Percentiles rank a stretch among this genome's conserved stretches.
These are phyloP conservation scores for Coemansia sp. DNA, from an alignment of 192 early-diverging fungal species.

Conservation along the genomic window DNA sequence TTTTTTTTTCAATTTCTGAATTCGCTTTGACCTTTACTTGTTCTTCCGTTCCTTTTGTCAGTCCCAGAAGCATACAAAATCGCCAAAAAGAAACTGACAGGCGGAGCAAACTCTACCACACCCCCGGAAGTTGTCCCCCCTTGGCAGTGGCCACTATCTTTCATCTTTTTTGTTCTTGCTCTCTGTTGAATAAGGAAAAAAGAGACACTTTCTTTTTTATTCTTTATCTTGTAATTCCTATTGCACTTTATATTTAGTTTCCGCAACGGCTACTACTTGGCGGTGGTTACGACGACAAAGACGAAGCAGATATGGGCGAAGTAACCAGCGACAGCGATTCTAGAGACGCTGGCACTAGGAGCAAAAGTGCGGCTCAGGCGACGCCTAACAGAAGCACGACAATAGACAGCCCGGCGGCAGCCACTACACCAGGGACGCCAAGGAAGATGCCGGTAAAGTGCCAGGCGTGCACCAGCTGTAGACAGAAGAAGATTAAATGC, in stretches of 20 bases:
- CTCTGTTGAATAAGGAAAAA: neutral
- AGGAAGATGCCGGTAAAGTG: slow-evolving; percentile 46
- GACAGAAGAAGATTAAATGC: slow-evolving; percentile 56
- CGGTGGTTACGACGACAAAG: no score
- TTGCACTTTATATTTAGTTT: neutral
- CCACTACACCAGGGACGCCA: neutral
- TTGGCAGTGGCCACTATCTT: no score
- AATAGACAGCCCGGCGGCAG: neutral
- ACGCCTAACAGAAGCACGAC: neutral
- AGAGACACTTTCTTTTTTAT: neutral
- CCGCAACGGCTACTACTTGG: neutral
- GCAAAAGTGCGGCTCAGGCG: slow-evolving; percentile 23
- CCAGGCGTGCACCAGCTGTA: slow-evolving; percentile 56
- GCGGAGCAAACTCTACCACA: neutral
- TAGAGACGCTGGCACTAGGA: slow-evolving; percentile 16
- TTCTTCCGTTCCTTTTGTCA: neutral
- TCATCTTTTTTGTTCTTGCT: no score
- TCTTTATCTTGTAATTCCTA: no score
- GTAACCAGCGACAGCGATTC: slow-evolving; percentile 51
- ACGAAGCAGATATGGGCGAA: slow-evolving; percentile 23
- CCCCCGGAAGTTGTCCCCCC: no score
- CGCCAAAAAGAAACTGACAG: neutral
- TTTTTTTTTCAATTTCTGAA: neutral
- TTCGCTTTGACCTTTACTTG: slow-evolving; percentile 3
- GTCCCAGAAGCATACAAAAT: neutral